phyloP scores from a whole-genome alignment of 108 stramenopile genomes.

The Cyclotella atomus region DNA sequence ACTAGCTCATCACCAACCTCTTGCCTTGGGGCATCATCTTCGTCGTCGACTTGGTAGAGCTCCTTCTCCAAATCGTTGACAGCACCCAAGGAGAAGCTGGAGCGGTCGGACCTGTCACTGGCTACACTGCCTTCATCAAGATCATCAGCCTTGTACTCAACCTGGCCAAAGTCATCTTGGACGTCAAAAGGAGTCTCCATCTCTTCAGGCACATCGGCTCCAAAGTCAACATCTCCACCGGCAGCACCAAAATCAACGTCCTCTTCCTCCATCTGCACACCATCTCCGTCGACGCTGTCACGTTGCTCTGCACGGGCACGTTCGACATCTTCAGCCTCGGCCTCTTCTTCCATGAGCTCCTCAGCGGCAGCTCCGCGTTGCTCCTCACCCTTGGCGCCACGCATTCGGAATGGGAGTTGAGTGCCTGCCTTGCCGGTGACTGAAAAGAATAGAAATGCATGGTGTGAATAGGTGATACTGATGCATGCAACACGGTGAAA shows the following conservation, averaged over 20 bases:
- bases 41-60: conserved; percentile 59
- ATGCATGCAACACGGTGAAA: background rate
- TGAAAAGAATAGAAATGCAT: background rate
- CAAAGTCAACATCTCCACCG: conserved; percentile 51
- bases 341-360: conserved; percentile 56
- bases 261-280: conserved; percentile 46
- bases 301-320: conserved; percentile 39
- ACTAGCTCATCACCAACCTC: conserved; percentile 63
- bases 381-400: conserved; percentile 47
- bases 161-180: conserved; percentile 47
- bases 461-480: background rate
- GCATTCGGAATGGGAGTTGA: conserved; percentile 60
- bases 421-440: conserved; percentile 58
- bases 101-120: conserved; percentile 34
- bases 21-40: conserved; percentile 60
- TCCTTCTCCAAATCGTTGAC: conserved; percentile 75
- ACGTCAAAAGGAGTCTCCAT: conserved; percentile 50
- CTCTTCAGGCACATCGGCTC: conserved; percentile 36
- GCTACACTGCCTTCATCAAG: conserved; percentile 53
- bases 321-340: conserved; percentile 57
- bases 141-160: conserved; percentile 44
- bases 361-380: conserved; percentile 50
- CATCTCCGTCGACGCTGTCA: conserved; percentile 33
- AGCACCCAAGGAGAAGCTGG: conserved; percentile 64
- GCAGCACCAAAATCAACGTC: conserved; percentile 39